Evolutionary conservation across 208 protist species (phyloP).

Genomic region (Phytomonas sp.): DNA sequence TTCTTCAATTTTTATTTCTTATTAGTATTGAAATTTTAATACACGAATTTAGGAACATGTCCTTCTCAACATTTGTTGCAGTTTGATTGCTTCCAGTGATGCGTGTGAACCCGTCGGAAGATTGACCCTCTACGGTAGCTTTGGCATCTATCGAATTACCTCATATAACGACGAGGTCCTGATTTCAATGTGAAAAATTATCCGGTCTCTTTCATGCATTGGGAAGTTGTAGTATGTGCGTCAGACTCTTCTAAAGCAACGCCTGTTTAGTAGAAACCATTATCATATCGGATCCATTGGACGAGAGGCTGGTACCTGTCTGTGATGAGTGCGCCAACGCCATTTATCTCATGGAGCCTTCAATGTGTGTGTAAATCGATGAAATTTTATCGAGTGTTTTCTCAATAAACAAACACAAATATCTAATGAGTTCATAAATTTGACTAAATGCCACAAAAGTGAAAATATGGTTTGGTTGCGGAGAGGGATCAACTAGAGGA

Average conservation of each 20-base stretch:
- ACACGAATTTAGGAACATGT: neutral
- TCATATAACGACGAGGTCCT: neutral
- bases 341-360: slow-evolving; percentile 33
- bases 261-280: slow-evolving; percentile 32
- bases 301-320: slow-evolving; percentile 28
- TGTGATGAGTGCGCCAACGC: slow-evolving; percentile 37
- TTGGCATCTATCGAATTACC: neutral
- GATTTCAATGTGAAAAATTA: slow-evolving; percentile 28
- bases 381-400: slow-evolving; percentile 32
- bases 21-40: slow-evolving; percentile 2
- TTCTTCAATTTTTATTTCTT: slow-evolving; percentile 5
- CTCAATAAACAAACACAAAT: slow-evolving; percentile 37
- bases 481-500: neutral
- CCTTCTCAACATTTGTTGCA: neutral
- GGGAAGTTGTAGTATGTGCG: slow-evolving; percentile 50
- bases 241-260: slow-evolving; percentile 37
- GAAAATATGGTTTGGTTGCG: neutral
- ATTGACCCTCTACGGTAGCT: neutral
- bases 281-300: slow-evolving; percentile 29
- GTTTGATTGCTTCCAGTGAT: neutral
- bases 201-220: slow-evolving; percentile 30
- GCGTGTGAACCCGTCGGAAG: neutral
- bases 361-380: slow-evolving; percentile 37
- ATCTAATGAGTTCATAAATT: slow-evolving; percentile 25
- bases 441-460: neutral